Evolutionary conservation across 805 yeast genomes (phyloP).

Genomic region (Tetrapisispora namnaoensis): DNA sequence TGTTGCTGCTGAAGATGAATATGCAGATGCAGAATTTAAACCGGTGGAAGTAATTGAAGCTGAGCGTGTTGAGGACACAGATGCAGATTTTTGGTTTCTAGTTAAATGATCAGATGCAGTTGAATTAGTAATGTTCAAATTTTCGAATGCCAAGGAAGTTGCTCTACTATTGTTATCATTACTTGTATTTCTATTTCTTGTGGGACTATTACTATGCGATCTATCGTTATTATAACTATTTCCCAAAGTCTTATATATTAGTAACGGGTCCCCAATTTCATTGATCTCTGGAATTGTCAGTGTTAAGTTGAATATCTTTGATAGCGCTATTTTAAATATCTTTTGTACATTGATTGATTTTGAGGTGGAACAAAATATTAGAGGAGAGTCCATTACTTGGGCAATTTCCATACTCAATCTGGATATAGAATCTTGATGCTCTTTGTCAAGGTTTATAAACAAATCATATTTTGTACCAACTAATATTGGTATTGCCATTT

Average conservation of each 20-base stretch:
- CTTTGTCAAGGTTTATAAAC: conserved; percentile 66
- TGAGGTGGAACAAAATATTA: conserved; percentile 83
- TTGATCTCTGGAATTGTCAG: conserved; percentile 75
- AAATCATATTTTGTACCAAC: conserved; percentile 91
- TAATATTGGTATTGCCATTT: conserved; percentile 80
- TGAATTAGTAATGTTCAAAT: not conserved
- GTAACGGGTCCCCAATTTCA: conserved; percentile 84
- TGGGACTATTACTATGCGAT: conserved; percentile 1
- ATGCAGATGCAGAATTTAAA: conserved; percentile 1
- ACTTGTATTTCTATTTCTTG: not conserved
- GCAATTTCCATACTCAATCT: conserved; percentile 78
- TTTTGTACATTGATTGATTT: conserved; percentile 90
- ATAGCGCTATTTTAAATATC: conserved; percentile 80
- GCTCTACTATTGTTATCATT: not conserved
- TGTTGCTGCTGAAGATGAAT: not conserved
- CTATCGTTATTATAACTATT: conserved; percentile 4
- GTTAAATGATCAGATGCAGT: not conserved
- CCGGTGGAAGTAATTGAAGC: not conserved
- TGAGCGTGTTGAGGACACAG: conserved; percentile 1
- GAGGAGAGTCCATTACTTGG: conserved; percentile 74
- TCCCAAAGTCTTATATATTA: conserved; percentile 45
- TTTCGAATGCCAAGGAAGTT: not conserved
- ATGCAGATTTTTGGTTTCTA: conserved; percentile 1
- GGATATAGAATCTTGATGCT: conserved; percentile 78
- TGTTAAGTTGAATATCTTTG: conserved; percentile 82